Evolutionary conservation across 805 yeast species (phyloP).

Genomic region (Danielia reshetovae): DNA sequence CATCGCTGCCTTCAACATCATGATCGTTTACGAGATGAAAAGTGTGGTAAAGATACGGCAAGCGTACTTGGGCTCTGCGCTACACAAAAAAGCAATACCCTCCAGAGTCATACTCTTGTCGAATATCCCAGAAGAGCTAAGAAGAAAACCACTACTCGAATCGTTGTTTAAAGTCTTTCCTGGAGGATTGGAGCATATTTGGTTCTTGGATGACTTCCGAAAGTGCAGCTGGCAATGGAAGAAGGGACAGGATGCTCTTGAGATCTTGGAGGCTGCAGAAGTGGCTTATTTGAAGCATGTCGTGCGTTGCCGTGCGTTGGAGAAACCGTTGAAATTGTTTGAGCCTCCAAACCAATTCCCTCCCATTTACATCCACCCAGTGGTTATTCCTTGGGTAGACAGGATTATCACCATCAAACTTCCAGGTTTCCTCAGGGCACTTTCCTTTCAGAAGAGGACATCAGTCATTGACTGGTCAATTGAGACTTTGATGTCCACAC

Average conservation of each 20-base stretch:
- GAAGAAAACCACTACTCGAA: conserved; percentile 22
- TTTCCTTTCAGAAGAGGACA: conserved; percentile 20
- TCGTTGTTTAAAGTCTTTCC: conserved; percentile 40
- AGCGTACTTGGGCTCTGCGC: conserved; percentile 28
- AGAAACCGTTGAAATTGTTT: not conserved
- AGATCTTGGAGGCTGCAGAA: conserved; percentile 27
- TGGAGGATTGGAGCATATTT: conserved; percentile 51
- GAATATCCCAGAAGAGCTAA: conserved; percentile 40
- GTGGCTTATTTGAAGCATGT: conserved; percentile 16
- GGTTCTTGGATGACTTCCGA: conserved; percentile 48
- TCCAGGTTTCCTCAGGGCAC: conserved; percentile 27
- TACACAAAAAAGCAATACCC: conserved; percentile 20
- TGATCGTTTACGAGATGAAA: conserved; percentile 55
- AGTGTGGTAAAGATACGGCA: conserved; percentile 48
- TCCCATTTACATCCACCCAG: conserved; percentile 23
- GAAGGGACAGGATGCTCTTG: conserved; percentile 23
- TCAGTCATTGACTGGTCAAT: conserved; percentile 28
- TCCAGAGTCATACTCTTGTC: conserved; percentile 39
- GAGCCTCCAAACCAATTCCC: no score
- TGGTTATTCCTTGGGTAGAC: conserved; percentile 19
- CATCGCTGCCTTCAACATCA: conserved; percentile 51
- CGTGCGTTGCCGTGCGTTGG: conserved; percentile 28
- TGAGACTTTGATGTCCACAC: conserved; percentile 1
- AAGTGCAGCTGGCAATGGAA: conserved; percentile 16
- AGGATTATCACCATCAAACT: conserved; percentile 18